A percentile compares a stretch with the other conserved stretches of the same genome.
Conservation (phyloP, 2,329 filamentous ascomycete genomes). For the Pseudomassariella vexata region DNA sequence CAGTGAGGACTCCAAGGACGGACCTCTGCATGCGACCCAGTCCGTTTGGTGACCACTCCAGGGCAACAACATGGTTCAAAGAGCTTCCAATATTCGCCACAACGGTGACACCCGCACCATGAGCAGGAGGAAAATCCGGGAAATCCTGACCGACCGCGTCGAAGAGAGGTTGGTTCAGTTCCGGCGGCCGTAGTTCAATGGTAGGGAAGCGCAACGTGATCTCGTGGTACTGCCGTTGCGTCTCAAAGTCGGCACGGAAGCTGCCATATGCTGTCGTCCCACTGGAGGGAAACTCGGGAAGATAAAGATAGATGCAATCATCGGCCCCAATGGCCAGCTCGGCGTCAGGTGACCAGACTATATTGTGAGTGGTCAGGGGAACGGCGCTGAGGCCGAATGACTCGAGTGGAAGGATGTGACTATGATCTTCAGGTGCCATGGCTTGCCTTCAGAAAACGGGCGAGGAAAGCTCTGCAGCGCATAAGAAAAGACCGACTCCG, state of each 20-base stretch:
- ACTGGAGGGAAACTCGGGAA: slow-evolving; percentile 36
- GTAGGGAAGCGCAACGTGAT: slow-evolving; percentile 23
- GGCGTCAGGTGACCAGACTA: slow-evolving; percentile 51
- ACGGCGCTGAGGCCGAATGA: slow-evolving; percentile 36
- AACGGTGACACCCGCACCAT: slow-evolving; percentile 38
- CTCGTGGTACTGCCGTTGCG: slow-evolving; percentile 23
- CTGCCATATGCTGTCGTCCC: slow-evolving; percentile 11
- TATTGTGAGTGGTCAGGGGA: slow-evolving; percentile 36
- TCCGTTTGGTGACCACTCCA: slow-evolving; percentile 54
- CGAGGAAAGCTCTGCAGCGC: too few relatives aligned
- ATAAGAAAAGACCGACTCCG: too few relatives aligned
- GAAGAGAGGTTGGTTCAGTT: slow-evolving; percentile 24
- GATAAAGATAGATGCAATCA: slow-evolving; percentile 46
- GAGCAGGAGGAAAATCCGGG: slow-evolving; percentile 23
- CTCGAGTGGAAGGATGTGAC: slow-evolving; percentile 40
- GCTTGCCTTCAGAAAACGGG: background rate
- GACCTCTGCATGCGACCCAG: slow-evolving; percentile 49
- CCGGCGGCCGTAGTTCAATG: slow-evolving; percentile 17
- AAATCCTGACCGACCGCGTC: slow-evolving; percentile 17
- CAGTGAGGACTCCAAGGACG: slow-evolving; percentile 44
- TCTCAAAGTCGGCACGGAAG: slow-evolving; percentile 10
- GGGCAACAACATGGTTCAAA: slow-evolving; percentile 47
- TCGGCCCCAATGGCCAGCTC: slow-evolving; percentile 53
- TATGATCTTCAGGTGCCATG: slow-evolving; percentile 11
- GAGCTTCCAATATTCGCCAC: slow-evolving; percentile 43